These are phyloP conservation scores for Puccinia horiana DNA, from an alignment of 1,284 basidiomycete species.

Conservation along the genomic window DNA sequence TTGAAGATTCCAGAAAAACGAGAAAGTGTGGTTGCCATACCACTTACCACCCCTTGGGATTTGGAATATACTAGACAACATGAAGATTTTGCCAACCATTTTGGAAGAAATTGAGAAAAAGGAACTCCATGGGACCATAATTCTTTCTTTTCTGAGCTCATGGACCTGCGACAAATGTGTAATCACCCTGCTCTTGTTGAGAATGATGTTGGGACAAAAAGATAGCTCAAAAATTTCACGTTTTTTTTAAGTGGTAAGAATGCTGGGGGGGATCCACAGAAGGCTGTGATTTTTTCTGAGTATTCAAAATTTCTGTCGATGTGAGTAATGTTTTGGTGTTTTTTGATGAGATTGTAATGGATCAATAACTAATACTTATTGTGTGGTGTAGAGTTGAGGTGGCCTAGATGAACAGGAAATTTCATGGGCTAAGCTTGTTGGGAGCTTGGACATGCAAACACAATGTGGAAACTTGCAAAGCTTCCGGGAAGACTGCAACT, in stretches of 20 bases:
- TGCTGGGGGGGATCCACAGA: not conserved
- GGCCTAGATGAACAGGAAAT: not conserved
- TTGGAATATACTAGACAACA: not conserved
- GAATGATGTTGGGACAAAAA: not conserved
- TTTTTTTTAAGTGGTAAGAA: not conserved
- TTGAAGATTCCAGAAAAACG: slow-evolving; percentile 2
- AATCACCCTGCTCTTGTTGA: not conserved
- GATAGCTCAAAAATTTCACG: slow-evolving; percentile 9
- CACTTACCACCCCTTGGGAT: not conserved
- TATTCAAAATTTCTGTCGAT: not conserved
- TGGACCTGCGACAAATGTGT: not conserved
- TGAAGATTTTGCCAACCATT: not conserved
- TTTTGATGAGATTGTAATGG: not conserved
- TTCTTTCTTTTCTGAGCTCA: not conserved
- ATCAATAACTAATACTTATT: not conserved
- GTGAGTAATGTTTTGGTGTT: not conserved
- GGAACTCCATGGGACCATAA: not conserved
- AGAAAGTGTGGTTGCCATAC: not conserved
- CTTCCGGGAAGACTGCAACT: no score
- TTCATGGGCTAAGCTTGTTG: not conserved
- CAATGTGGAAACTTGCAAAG: not conserved
- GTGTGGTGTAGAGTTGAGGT: not conserved
- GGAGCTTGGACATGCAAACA: not conserved
- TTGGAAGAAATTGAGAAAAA: not conserved
- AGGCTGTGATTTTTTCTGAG: not conserved